Percentiles rank a stretch among this genome's conserved stretches.
These are phyloP conservation scores for Sphaceloma murrayae DNA, from an alignment of 2,329 filamentous ascomycete species.

Conservation along the genomic window DNA sequence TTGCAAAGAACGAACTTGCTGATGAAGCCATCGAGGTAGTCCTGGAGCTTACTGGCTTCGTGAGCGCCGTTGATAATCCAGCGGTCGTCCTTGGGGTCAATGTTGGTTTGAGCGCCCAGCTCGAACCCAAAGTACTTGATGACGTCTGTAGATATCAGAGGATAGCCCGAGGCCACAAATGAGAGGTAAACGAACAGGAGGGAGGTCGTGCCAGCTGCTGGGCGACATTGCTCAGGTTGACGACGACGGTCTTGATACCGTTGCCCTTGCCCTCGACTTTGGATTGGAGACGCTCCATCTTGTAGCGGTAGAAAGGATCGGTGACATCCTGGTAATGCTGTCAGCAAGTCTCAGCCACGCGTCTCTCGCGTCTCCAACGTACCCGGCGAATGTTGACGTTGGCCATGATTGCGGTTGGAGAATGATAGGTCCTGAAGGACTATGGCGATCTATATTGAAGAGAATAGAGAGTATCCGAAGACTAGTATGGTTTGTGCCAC, in stretches of 20 bases:
- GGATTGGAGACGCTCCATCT: slow-evolving; percentile 98
- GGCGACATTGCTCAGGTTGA: slow-evolving; percentile 92
- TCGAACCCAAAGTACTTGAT: slow-evolving; percentile 99
- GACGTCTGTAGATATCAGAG: slow-evolving; percentile 45
- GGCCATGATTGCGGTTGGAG: slow-evolving; percentile 65
- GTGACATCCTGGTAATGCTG: slow-evolving; percentile 58
- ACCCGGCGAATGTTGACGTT: slow-evolving; percentile 91
- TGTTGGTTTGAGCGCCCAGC: slow-evolving; percentile 96
- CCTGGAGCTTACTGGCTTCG: slow-evolving; percentile 89
- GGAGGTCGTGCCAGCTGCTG: slow-evolving; percentile 85
- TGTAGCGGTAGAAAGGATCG: slow-evolving; percentile 99
- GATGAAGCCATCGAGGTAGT: slow-evolving; percentile 97
- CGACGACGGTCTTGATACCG: slow-evolving; percentile 97
- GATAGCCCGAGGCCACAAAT: slow-evolving; percentile 8
- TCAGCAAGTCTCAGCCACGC: slow-evolving; percentile 14
- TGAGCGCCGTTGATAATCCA: slow-evolving; percentile 99
- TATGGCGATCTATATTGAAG: slow-evolving; percentile 4
- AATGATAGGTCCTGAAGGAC: slow-evolving; percentile 14
- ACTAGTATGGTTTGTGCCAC: slow-evolving; percentile 30
- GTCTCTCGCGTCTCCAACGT: slow-evolving; percentile 19
- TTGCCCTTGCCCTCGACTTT: slow-evolving; percentile 99
- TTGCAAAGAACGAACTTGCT: slow-evolving; percentile 98
- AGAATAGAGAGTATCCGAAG: slow-evolving; percentile 5
- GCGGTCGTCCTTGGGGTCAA: slow-evolving; percentile 91
- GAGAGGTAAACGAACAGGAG: slow-evolving; percentile 43